Percentiles rank a stretch among this genome's conserved stretches.
These are phyloP conservation scores for Alternaria consortialis DNA, from an alignment of 2,329 filamentous ascomycete genomes.

Conservation along the genomic window DNA sequence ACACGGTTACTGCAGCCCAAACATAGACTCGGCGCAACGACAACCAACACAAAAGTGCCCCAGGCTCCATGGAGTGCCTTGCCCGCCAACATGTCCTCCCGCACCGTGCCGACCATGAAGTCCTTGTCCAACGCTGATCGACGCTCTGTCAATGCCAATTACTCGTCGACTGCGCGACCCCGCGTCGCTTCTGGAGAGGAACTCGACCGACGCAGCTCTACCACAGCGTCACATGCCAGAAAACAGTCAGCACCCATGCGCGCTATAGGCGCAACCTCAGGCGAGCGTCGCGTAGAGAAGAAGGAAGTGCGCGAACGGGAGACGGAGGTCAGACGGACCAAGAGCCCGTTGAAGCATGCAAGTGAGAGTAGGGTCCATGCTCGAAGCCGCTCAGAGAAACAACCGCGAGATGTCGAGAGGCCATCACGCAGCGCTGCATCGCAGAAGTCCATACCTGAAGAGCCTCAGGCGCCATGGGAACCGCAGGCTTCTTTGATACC, in stretches of 20 bases:
- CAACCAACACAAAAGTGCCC: conserved; percentile 26
- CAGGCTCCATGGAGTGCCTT: conserved; percentile 38
- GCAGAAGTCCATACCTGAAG: conserved; percentile 37
- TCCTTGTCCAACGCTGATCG: conserved; percentile 42
- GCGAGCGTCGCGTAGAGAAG: conserved; percentile 48
- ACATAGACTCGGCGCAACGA: conserved; percentile 26
- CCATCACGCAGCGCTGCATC: conserved; percentile 31
- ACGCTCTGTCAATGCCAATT: conserved; percentile 43
- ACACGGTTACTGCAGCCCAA: conserved; percentile 32
- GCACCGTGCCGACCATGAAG: conserved; percentile 43
- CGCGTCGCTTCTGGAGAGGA: conserved; percentile 50
- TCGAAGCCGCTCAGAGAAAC: conserved; percentile 45
- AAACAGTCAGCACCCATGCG: conserved; percentile 38
- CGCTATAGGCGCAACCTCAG: conserved; percentile 20
- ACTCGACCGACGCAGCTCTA: conserved; percentile 35
- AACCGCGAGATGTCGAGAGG: conserved; percentile 35
- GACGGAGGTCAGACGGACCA: conserved; percentile 44
- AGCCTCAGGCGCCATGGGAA: conserved; percentile 68
- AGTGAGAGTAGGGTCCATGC: conserved; percentile 46
- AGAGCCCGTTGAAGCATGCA: conserved; percentile 50
- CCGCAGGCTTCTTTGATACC: conserved; percentile 80
- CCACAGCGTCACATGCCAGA: conserved; percentile 39
- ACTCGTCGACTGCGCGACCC: conserved; percentile 47
- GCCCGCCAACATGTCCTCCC: conserved; percentile 44
- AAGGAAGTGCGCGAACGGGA: conserved; percentile 49